Conservation (phyloP, 768 basidiomycete genomes). For the Termitomyces sp. region DNA sequence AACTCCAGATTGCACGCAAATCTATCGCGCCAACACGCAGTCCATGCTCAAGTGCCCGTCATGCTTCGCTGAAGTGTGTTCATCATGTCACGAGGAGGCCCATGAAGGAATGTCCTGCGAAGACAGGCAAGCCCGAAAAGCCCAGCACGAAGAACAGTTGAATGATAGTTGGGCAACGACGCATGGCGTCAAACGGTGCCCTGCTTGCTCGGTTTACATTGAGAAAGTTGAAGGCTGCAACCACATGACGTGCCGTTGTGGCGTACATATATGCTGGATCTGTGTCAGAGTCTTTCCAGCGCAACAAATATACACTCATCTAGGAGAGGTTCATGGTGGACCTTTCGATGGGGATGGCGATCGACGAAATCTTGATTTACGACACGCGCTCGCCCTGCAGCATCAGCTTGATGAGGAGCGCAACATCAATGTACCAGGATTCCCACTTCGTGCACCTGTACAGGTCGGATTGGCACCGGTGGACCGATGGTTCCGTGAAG, state of each 20-base stretch:
- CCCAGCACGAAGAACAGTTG: conserved; percentile 38
- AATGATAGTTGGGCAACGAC: conserved; percentile 36
- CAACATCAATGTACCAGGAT: not conserved
- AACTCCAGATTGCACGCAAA: conserved; percentile 68
- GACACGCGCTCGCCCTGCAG: conserved; percentile 9
- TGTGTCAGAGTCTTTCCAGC: conserved; percentile 42
- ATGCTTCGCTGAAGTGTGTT: conserved; percentile 47
- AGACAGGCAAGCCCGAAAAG: conserved; percentile 31
- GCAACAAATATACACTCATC: conserved; percentile 11
- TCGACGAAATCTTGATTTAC: conserved; percentile 7
- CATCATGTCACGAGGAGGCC: conserved; percentile 43
- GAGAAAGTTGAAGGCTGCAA: conserved; percentile 55
- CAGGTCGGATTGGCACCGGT: not conserved
- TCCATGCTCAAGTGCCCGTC: conserved; percentile 45
- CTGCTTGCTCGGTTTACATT: conserved; percentile 40
- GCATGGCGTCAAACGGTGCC: conserved; percentile 44
- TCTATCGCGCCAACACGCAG: conserved; percentile 43
- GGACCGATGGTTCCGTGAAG: not conserved
- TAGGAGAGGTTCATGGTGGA: conserved; percentile 14
- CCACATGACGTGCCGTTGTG: conserved; percentile 50
- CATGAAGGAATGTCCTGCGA: conserved; percentile 54
- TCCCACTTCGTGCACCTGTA: not conserved
- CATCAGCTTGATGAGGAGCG: conserved; percentile 1
- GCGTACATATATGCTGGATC: conserved; percentile 53
- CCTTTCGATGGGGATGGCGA: conserved; percentile 14